Base-by-base conservation (phyloP, 1,139 yeast genomes). In the Geotrichum histeridarum region DNA sequence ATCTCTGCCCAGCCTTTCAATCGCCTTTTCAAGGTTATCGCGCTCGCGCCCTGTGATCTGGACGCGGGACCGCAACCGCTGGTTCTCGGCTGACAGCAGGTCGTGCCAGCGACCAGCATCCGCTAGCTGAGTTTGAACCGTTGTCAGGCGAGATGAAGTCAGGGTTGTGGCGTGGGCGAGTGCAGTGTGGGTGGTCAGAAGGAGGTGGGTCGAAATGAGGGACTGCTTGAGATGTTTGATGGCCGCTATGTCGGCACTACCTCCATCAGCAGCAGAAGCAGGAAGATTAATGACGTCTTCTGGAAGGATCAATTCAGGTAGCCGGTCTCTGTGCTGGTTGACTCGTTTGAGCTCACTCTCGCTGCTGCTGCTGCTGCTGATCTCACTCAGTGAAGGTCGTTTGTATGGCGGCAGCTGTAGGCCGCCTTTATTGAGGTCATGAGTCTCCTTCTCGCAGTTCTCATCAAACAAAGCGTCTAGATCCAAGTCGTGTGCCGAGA, bases 1-100 rank as follows among this genome's bases (percentile, higher is more conserved):
- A 27, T 53, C 58, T 6, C 46, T 47, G 38, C 50, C 54, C 14
- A 55, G 50, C 42, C 47, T 50, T n/a, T 43, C 42, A 12, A 55
- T 49, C 11, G 52, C 53, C 14, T 11, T 18, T 36, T 53, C 50
- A 1, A 55, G 46, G 14, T 50, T 42, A 17, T 53, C 54, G 45
- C 53, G 53, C 45, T 55, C 58, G 9, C 41, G 42, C 11, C 53
- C 42, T 37, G 53, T 41, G 12, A 49, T 52, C 8, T 53, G 14
- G 35, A 44, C 33, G 7, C 35, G 27, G 12, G 49, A 27, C n/a
- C 54, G 31, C 17, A 55, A 33, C 15, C 53, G 41, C 8, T 48
- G 48, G 38, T 55, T 55, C 41, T 55, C 58, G 12, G 49, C 54
- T 5, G 57, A 55, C 1, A 55, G 39, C 18, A 49, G 42, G 15